Evolutionary conservation across 2,329 filamentous ascomycete species (phyloP).

Genomic region (Mariannaea elegans): DNA sequence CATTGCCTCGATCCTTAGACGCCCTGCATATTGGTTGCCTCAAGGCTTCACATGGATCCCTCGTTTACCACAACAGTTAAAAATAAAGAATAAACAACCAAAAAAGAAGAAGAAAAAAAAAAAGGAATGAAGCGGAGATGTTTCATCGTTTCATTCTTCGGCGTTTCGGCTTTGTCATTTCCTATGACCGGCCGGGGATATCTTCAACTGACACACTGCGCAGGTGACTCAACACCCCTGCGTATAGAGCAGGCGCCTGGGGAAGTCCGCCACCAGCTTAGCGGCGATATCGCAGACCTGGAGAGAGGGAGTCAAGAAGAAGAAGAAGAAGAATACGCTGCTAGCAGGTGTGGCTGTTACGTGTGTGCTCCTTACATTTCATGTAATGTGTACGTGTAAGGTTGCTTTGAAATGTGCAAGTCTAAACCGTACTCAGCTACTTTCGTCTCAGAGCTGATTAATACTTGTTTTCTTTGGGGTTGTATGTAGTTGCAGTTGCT

Average conservation of each 20-base stretch:
- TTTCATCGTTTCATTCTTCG: neutral
- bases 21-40: conserved; percentile 23
- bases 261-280: conserved; percentile 5
- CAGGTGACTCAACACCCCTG: neutral
- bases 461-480: conserved; percentile 4
- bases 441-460: conserved; percentile 5
- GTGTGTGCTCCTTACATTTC: neutral
- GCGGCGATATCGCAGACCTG: no score
- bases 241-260: neutral
- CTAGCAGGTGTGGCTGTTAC: neutral
- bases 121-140: neutral
- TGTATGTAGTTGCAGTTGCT: no score
- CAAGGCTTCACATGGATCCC: neutral
- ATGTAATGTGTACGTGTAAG: neutral
- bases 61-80: neutral
- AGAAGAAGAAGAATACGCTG: no score
- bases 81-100: neutral
- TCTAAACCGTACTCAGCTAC: neutral
- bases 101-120: neutral
- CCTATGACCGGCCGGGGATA: neutral
- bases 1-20: conserved; percentile 4
- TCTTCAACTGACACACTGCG: neutral
- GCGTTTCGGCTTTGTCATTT: neutral
- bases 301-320: neutral
- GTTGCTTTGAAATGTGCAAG: conserved; percentile 9